Base-by-base conservation (phyloP, 495 filamentous ascomycete species). In the Diplogelasinospora grovesii region DNA sequence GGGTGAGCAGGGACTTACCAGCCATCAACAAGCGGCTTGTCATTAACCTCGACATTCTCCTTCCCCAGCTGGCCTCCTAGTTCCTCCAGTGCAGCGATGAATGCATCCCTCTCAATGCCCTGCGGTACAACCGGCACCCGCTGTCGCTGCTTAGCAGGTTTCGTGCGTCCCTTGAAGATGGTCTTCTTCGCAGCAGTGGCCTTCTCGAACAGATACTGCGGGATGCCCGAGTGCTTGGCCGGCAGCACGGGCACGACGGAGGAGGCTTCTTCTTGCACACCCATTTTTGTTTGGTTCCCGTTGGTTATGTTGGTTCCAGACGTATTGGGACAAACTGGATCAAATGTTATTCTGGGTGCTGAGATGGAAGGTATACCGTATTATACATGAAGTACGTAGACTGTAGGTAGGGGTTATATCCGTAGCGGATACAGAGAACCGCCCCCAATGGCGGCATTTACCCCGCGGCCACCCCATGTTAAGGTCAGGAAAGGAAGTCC, bases 41-140 rank as follows among this genome's bases (percentile, higher is more conserved):
- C 64, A 41, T 73, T 71, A 18, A 69, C 43, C 31, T 67, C 69
- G n/a, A 73, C 65, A 41, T 69, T 49, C 14, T 59, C 59, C 4
- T 29, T 20, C 22, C 65, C 67, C 3, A 75, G 36, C 22, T 60
- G 37, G 26, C 56, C 50, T 10, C 43, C 45, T 28, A 73, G 56
- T 8, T 62, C 68, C 3, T 28, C 41, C 10, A 73, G 52, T 0
- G 68, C 69, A 22, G 45, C 39, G 36, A 59, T 34, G 45, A 73
- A 73, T 1, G 41, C 50, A 8, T 63, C 57, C 14, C 58, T 48
- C 20, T 59, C 64, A 20, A 64, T 56, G 22, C 63, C 61, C 4
- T 56, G 69, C 4, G 70, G 71, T 5, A 68, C 45, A 34, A 54
- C 61, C 8, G 56, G 47, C 11, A 54, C 20, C 22, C 54, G 39